Conservation (phyloP, 192 early-diverging fungal genomes). For the Coemansia sp. region DNA sequence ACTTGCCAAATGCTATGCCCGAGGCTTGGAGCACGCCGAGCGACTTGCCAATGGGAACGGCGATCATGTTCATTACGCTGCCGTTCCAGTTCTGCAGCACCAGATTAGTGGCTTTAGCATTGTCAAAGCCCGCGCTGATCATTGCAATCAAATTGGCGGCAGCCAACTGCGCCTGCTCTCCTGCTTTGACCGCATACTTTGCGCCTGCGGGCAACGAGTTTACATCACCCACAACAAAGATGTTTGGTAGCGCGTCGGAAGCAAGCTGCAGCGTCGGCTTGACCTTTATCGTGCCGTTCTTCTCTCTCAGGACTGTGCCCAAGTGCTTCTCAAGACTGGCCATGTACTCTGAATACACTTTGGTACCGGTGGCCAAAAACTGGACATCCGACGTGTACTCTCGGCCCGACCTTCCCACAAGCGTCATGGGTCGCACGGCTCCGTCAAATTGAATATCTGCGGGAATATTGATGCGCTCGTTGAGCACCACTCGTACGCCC, state of each 20-base stretch:
- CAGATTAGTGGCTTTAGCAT: not conserved
- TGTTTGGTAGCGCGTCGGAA: conserved; percentile 18
- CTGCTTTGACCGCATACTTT: conserved; percentile 35
- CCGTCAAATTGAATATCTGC: conserved; percentile 35
- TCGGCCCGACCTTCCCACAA: conserved; percentile 50
- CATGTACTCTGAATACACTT: conserved; percentile 53
- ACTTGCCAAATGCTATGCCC: conserved; percentile 41
- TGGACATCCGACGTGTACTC: conserved; percentile 61
- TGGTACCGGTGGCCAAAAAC: conserved; percentile 52
- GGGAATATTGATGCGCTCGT: conserved; percentile 54
- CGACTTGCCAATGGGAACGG: conserved; percentile 42
- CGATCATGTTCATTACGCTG: conserved; percentile 21
- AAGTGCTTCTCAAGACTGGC: conserved; percentile 35
- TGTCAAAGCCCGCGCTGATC: conserved; percentile 20
- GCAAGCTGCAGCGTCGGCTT: conserved; percentile 53
- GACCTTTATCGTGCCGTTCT: conserved; percentile 50
- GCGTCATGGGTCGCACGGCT: conserved; percentile 25
- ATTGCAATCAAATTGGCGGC: conserved; percentile 31
- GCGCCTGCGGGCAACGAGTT: conserved; percentile 34
- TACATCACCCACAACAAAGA: conserved; percentile 61
- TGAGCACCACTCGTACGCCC: conserved; percentile 56
- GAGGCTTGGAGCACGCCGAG: conserved; percentile 41
- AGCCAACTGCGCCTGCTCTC: conserved; percentile 19
- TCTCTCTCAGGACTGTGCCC: conserved; percentile 25
- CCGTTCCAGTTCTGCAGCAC: conserved; percentile 25